Evolutionary conservation across 2,329 filamentous ascomycete species (phyloP), one percentile per base, ranked within the genome.

Genomic region (Epichloe uncinata): DNA sequence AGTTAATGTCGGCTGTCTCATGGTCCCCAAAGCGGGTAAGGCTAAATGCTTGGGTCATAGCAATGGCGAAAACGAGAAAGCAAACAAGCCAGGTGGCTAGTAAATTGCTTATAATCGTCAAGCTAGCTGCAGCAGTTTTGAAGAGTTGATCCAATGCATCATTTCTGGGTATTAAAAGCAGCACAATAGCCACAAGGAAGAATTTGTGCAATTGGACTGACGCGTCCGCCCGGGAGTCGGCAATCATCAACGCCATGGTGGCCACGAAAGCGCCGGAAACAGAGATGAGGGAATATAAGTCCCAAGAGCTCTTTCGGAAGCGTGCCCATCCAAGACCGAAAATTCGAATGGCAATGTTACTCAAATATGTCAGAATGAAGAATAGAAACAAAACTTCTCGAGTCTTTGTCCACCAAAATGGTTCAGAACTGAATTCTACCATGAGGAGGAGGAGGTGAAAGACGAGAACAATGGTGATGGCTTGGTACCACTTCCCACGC

Each of bases 111-210:
- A 98, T 98, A 16, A 87, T 82, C 2, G 87, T 84, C 58, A 98
- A 70, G 80, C 87, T 95, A 48, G 91, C 93, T 11, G 93, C 93
- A 0, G 91, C 94, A 2, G 94, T 98, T 67, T 98, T 98, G 79
- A 98, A 98, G 0, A 98, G 79, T 64, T 98, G 93, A 63, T 98
- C 94, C 20, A 98, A 77, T 46, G 95, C 90, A 59, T 98, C 94
- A 63, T 98, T 98, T 47, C 94, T 81, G 1, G 93, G 93, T 53
- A 98, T 98, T 35, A 98, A 77, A 47, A 98, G 73, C 8, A 97
- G 75, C 2, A 93, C 83, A 49, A 97, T 85, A 8, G 87, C 84
- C 18, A 97, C 93, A 34, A 98, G 75, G 65, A 95, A 96, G 53
- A 95, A 79, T 67, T 98, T 98, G 72, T 97, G 89, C 34, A 96